Percentiles rank a stretch among this genome's conserved stretches.
Evolutionary conservation across 2,329 filamentous ascomycete genomes (phyloP).

Genomic region (Aspergillus pseudoglaucus): DNA sequence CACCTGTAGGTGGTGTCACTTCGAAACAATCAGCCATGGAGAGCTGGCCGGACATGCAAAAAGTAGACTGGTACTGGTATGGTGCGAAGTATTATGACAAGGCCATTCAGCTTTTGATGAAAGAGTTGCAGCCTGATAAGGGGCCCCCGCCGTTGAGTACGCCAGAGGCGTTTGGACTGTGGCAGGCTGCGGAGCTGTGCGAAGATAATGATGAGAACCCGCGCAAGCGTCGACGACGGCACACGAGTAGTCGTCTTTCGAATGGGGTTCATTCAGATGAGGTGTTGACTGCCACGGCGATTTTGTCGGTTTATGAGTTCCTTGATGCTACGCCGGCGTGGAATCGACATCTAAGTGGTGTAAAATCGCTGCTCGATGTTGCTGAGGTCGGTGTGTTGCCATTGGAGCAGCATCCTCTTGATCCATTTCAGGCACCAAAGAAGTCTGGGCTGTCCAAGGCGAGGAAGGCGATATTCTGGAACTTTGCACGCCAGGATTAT

Average conservation of each 20-base stretch:
- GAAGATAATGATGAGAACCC: conserved; percentile 33
- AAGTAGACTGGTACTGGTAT: conserved; percentile 55
- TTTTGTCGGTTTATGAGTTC: conserved; percentile 62
- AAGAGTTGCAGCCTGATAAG: conserved; percentile 36
- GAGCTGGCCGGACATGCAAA: conserved; percentile 42
- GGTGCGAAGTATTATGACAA: conserved; percentile 59
- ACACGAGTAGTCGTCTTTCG: conserved; percentile 40
- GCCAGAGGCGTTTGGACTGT: conserved; percentile 30
- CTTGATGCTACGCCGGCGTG: conserved; percentile 60
- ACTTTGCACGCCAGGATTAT: conserved; percentile 61
- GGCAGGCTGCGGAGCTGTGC: conserved; percentile 28
- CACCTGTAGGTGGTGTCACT: conserved; percentile 43
- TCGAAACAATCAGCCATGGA: conserved; percentile 48
- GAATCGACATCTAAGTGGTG: conserved; percentile 58
- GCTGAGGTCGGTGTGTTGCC: conserved; percentile 38
- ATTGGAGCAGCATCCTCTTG: conserved; percentile 36
- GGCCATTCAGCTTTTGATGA: conserved; percentile 52
- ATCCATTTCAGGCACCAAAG: conserved; percentile 25
- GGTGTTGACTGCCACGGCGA: conserved; percentile 58
- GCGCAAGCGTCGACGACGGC: conserved; percentile 34
- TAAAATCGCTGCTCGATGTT: conserved; percentile 55
- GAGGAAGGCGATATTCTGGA: conserved; percentile 59
- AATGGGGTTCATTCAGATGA: conserved; percentile 47
- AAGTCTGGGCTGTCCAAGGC: conserved; percentile 46
- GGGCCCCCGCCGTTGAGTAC: conserved; percentile 28